Base-by-base conservation (phyloP, 805 yeast species). In the Monosporozyma servazzii region DNA sequence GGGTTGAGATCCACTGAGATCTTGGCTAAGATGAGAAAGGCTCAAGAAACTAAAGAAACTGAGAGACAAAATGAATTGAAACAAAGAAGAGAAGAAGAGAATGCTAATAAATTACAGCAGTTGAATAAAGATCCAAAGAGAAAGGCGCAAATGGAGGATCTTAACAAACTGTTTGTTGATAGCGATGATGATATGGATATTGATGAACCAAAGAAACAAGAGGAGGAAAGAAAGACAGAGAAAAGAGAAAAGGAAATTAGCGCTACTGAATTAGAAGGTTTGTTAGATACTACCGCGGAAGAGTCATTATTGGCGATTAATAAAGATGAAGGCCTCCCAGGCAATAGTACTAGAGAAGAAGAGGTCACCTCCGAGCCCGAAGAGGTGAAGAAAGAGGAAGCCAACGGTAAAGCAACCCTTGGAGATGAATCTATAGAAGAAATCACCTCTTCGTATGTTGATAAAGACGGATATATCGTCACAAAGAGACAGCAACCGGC, bases 391-490 rank as follows among this genome's bases (percentile, higher is more conserved):
- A 27, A 40, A 25, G 37, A 17, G 20, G 52, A 15, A 27, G 42
- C 33, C n/a, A 39, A n/a, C n/a, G 31, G n/a, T 4, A 33, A 45
- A 25, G 51, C 43, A 13, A 40, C 42, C 18, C 49, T 31, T n/a
- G 54, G 51, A 50, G 54, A 50, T 18, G 51, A 52, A 25, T 25
- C 51, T 5, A 29, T 25, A 13, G 37, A 27, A 21, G 51, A 42
- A 27, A 43, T 30, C 5, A 46, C 25, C 11, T 53, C 44, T 2
- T 13, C 61, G 0, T 63, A 58, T 42, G 56, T 64, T 2, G 71
- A 67, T 48, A 65, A 65, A 13, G 71, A 67, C 25, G 71, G 71
- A 7, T 67, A 65, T 50, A 61, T 58, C 30, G 69, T 67, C 11
- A 65, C 69, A 4, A 58, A 58, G 50, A 60, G 54, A 49, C 37